Base-by-base conservation (phyloP, 495 filamentous ascomycete genomes). In the Xylaria cubensis region DNA sequence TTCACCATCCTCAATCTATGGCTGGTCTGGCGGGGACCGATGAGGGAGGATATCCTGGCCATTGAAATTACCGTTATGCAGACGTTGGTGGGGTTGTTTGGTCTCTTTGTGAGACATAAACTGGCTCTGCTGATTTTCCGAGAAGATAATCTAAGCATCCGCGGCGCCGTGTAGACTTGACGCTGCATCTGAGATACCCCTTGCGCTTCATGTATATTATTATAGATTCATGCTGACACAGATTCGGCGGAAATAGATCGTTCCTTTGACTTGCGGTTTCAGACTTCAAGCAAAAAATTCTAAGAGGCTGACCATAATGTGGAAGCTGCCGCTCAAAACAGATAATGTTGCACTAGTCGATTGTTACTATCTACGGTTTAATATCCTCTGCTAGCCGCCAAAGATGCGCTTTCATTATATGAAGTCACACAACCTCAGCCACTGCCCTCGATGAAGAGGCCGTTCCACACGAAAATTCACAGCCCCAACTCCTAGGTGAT, bases 1-100 rank as follows among this genome's bases (percentile, higher is more conserved):
- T 85, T 99, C 65, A 99, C 96, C 0, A 87, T 98, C 21, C 80
- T 99, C 69, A 99, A 99, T 77, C 86, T 99, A 55, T 99, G 95
- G 96, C 82, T 99, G 62, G 93, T 98, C 34, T 97, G 94, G 94
- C 90, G 93, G 82, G 96, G 96, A 1, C 96, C 97, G 0, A 90
- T 95, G 90, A 88, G 90, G 66, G 96, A 99, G 78, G 92, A 97
- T 80, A 85, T 88, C 48, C 85, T 98, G 19, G 93, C 93, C 13
- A 83, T 89, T 73, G 93, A 92, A 76, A 86, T 99, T 68, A 84
- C 94, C 55, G 83, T 75, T 34, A 85, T 97, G 82, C 96, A 99
- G 85, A 82, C 84, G 21, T 77, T 87, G 1, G 87, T 90, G 67
- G 95, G 95, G 5, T 74, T 97, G n/a, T 76, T 93, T 48, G 96